Evolutionary conservation across 257 asterid genomes (phyloP).

Genomic region (Leonotis leonurus): DNA sequence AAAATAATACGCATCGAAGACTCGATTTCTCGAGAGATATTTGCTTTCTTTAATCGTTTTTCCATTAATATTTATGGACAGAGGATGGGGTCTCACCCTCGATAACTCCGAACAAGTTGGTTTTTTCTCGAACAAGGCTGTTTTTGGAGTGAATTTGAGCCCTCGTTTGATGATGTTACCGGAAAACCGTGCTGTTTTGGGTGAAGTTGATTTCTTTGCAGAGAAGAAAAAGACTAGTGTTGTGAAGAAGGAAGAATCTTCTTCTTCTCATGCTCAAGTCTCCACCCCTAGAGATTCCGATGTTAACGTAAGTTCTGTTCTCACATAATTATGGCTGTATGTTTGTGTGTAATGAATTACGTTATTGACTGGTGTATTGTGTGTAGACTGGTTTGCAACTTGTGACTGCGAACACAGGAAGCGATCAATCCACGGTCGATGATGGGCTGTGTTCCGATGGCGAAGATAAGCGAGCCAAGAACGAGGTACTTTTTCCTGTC

Average conservation of each 20-base stretch:
- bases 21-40: neutral
- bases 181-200: slow-evolving; percentile 28
- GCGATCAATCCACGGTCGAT: slow-evolving; percentile 81
- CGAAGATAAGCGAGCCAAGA: slow-evolving; percentile 45
- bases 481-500: slow-evolving; percentile 41
- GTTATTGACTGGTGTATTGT: neutral
- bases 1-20: neutral
- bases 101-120: slow-evolving; percentile 50
- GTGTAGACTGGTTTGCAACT: slow-evolving; percentile 91
- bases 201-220: slow-evolving; percentile 82
- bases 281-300: slow-evolving; percentile 12
- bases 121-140: slow-evolving; percentile 40
- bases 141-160: slow-evolving; percentile 51
- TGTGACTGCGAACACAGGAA: slow-evolving; percentile 62
- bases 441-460: slow-evolving; percentile 47
- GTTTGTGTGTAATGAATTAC: too few relatives aligned
- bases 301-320: slow-evolving; percentile 46
- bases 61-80: slow-evolving; percentile 49
- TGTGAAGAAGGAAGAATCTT: slow-evolving; percentile 56
- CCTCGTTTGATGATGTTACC: slow-evolving; percentile 34
- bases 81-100: slow-evolving; percentile 71
- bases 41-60: neutral
- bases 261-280: slow-evolving; percentile 19
- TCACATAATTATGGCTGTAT: neutral
- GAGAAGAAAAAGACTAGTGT: slow-evolving; percentile 29